Evolutionary conservation across 345 rosid species (phyloP).

Genomic region (Clausena lansium): DNA sequence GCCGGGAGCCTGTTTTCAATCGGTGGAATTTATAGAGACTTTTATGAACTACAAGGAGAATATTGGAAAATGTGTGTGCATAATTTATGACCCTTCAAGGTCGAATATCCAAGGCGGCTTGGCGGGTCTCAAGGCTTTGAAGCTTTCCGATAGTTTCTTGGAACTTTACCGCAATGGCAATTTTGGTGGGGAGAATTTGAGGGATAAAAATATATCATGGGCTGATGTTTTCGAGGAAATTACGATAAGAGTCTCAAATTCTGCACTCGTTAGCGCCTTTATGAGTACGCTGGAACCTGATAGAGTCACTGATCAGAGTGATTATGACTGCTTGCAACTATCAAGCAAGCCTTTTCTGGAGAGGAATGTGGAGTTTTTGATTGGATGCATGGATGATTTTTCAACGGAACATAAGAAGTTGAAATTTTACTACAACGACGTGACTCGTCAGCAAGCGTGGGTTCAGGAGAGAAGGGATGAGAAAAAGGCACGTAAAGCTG

Average conservation of each 20-base stretch:
- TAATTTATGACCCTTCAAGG: slow-evolving; percentile 93
- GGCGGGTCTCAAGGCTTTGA: slow-evolving; percentile 85
- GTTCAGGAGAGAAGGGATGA: slow-evolving; percentile 96
- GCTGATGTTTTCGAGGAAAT: slow-evolving; percentile 97
- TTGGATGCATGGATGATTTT: slow-evolving; percentile 96
- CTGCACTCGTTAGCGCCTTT: slow-evolving; percentile 94
- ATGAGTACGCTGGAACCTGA: slow-evolving; percentile 92
- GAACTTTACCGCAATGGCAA: slow-evolving; percentile 67
- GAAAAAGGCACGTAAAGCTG: slow-evolving; percentile 78
- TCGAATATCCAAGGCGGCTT: slow-evolving; percentile 70
- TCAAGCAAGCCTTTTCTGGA: slow-evolving; percentile 76
- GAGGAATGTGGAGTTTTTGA: slow-evolving; percentile 90
- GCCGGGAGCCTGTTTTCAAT: slow-evolving; percentile 73
- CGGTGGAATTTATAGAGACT: slow-evolving; percentile 89
- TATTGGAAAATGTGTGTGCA: slow-evolving; percentile 89
- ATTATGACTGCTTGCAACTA: slow-evolving; percentile 83
- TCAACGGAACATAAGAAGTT: slow-evolving; percentile 90
- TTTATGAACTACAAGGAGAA: slow-evolving; percentile 98
- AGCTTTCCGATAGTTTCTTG: slow-evolving; percentile 96
- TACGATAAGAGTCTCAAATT: slow-evolving; percentile 97
- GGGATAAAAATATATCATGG: slow-evolving; percentile 97
- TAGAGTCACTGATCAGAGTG: slow-evolving; percentile 79
- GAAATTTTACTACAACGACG: slow-evolving; percentile 73
- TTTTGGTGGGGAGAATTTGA: slow-evolving; percentile 92
- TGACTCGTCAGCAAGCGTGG: slow-evolving; percentile 96